These are phyloP conservation scores for Truncatella angustata DNA, from an alignment of 2,329 filamentous ascomycete species.

Conservation along the genomic window DNA sequence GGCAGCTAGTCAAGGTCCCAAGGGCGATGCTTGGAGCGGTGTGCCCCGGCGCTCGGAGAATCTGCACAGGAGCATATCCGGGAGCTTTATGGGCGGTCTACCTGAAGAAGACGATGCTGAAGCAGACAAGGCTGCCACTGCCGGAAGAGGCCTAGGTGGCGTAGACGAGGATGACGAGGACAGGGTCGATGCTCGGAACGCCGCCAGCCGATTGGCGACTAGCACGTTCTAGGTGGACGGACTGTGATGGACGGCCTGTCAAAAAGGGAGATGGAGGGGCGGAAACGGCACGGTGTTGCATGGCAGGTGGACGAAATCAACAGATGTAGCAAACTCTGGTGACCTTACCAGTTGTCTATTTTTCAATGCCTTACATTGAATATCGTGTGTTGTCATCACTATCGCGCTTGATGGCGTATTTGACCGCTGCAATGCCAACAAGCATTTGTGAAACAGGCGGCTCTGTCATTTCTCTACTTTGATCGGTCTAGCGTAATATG, in stretches of 20 bases:
- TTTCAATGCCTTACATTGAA: not conserved
- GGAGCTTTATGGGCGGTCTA: slow-evolving; percentile 64
- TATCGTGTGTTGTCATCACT: not conserved
- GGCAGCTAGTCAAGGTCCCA: slow-evolving; percentile 87
- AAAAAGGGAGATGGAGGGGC: slow-evolving; percentile 2
- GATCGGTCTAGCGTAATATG: too few relatives aligned
- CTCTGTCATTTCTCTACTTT: too few relatives aligned
- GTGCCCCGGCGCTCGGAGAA: slow-evolving; percentile 80
- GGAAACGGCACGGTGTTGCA: slow-evolving; percentile 3
- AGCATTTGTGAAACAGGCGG: not conserved
- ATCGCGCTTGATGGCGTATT: not conserved
- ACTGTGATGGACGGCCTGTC: not conserved
- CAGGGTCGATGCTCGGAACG: slow-evolving; percentile 90
- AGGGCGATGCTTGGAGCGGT: slow-evolving; percentile 97
- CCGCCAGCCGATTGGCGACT: slow-evolving; percentile 86
- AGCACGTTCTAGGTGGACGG: slow-evolving; percentile 74
- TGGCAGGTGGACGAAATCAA: not conserved
- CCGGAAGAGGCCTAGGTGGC: slow-evolving; percentile 51
- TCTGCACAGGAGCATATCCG: slow-evolving; percentile 73
- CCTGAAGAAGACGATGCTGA: slow-evolving; percentile 60
- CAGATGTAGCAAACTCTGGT: not conserved
- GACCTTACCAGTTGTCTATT: not conserved
- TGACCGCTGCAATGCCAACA: not conserved
- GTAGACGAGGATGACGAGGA: slow-evolving; percentile 84
- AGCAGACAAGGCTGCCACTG: slow-evolving; percentile 42